Evolutionary conservation across 768 basidiomycete species (phyloP), one percentile per base, ranked within the genome.

Genomic region (Xerocomellus intermedius): DNA sequence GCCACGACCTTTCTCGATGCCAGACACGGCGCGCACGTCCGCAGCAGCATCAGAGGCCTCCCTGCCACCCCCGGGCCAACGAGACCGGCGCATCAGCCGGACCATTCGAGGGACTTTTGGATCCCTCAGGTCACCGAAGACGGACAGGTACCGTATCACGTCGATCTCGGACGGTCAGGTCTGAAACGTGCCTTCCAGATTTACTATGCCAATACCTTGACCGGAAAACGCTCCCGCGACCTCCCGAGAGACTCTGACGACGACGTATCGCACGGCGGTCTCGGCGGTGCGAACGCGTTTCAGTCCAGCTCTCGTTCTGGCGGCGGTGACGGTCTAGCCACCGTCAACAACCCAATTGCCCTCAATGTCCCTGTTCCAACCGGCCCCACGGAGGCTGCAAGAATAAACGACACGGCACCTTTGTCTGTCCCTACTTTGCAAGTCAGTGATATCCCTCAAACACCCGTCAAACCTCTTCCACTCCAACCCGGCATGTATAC

Each of bases 181-280:
- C 21, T 32, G 32, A 26, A 57, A 35, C 14, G 14, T 21, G 5
- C 14, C 3, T 22, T 30, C 36, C 51, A 97, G 94, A 93, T 98
- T 66, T 95, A 85, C 75, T 98, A 97, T 74, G 83, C 89, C 60
- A 98, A 98, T 66, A 91, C 91, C 3, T 74, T 87, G 63, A 92
- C 89, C 0, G 89, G 89, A 22, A 81, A 86, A 64, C 83, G 82
- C 24, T 85, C 93, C 19, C 81, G 86, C 61, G 91, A 97, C 65
- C 74, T 95, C 17, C 94, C 94, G 16, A 76, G 75, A 45, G 89
- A 91, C 65, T 65, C 77, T 7, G 86, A 87, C 37, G 64, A 67
- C 48, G 85, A 87, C 50, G 71, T 73, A 26, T 79, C 81, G 5
- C 83, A 85, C 58, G 75, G 73, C 38, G 85, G 86, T 54, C 73